Base-by-base conservation (phyloP, 2,329 filamentous ascomycete genomes). In the Orbilia ellipsospora region DNA sequence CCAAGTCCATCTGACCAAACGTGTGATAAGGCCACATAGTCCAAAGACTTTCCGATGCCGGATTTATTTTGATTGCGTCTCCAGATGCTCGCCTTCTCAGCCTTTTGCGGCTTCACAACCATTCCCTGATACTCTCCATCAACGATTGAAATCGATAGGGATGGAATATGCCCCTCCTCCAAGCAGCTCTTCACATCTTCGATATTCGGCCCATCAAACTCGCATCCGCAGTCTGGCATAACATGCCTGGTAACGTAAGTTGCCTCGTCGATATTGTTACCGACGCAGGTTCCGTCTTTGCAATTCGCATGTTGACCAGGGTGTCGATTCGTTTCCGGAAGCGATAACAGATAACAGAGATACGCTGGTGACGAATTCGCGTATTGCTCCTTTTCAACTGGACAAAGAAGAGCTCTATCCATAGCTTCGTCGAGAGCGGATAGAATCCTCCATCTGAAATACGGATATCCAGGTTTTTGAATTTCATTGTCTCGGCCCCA, bases 1-100 rank as follows among this genome's bases (percentile, higher is more conserved):
- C 77, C 77, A n/a, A 78, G 69, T 15, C 77, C 77, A 18, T 78
- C 77, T 7, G 77, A 77, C 77, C 77, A 78, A 4, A 78, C 77
- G 48, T 78, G 77, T 4, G 77, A 78, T 15, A 78, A 55, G 26
- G 77, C 77, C 10, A 78, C 57, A 59, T 78, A 78, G 45, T 77
- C 66, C n/a, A 69, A 44, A 20, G 64, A 75, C 60, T 68, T 68
- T 26, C 51, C 72, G 2, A 75, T n/a, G 10, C 72, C 72, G 0
- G 57, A 55, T 60, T 75, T 75, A 6, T 20, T 18, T n/a, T 69
- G 64, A 20, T 75, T 50, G 2, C 51, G 62, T 18, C 51, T 59
- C 72, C 72, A 75, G 23, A 75, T 40, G 31, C 64, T 69, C 16
- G 64, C 16, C 13, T 66, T 28, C 20, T 70, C 66, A 15, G 62